Evolutionary conservation across 805 yeast genomes (phyloP), one percentile per base, ranked within the genome.

Genomic region (Saccharomycopsis schoenii): DNA sequence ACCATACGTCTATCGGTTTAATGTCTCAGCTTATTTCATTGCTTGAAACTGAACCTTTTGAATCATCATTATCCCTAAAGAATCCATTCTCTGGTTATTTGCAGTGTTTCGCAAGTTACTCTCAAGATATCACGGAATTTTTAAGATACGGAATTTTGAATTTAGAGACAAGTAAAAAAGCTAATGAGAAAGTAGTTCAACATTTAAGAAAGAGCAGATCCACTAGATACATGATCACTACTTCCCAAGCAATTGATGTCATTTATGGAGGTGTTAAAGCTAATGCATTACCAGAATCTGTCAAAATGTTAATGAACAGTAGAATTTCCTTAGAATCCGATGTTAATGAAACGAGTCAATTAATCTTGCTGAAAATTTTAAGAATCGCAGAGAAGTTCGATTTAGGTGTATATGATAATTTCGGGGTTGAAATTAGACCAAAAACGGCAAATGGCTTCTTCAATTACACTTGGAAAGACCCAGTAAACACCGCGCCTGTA

Each of bases 1-100:
- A 82, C 56, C 96, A 89, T 68, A 88, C 96, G 4, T 80, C 87
- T 1, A 87, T 89, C 71, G 96, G 94, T 12, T 79, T 88, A 47
- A 76, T 85, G 60, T 77, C 89, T 1, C 83, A 85, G 61, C 73
- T 88, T 60, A 75, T 85, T 11, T 70, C 75, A 11, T 66, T 70
- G 15, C 74, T 89, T 54, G 96, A 90, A 70, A 70, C 72, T 9
- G 78, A 81, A 62, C 85, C 84, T 9, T 84, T 74, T 67, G 68
- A 72, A 19, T 76, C 84, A 1, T 64, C 73, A 12, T 71, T 88
- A 47, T 72, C 82, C 9, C 65, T 72, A 2, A 73, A 72, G 56
- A 89, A 86, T 72, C 97, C 96, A 14, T 74, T 80, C 57, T 76
- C 83, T 66, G 74, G 75, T 21, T 71, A 75, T 55, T 71, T 85